phyloP scores from a whole-genome alignment of 345 rosid genomes.

The Cardamine chenopodiifolia region DNA sequence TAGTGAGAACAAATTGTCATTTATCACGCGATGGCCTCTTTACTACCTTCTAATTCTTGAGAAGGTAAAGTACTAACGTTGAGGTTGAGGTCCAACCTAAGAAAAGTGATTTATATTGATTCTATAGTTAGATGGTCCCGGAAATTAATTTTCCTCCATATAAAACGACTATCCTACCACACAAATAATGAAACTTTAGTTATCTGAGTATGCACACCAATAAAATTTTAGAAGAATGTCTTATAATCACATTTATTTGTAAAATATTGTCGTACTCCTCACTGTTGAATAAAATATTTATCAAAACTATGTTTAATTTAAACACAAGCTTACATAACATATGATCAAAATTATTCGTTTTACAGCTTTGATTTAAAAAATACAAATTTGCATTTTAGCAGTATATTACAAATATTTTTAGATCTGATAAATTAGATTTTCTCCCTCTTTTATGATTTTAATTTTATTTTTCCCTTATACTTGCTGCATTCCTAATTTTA shows the following conservation, averaged over 20 bases:
- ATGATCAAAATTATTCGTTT: too few relatives aligned
- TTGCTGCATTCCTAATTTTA: not conserved
- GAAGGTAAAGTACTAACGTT: not conserved
- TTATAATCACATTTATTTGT: not conserved
- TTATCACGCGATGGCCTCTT: not conserved
- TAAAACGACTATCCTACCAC: not conserved
- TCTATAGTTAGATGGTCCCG: not conserved
- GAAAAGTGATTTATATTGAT: too few relatives aligned
- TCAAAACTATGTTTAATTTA: not conserved
- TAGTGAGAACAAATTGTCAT: not conserved
- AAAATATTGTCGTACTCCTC: not conserved
- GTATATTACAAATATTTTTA: too few relatives aligned
- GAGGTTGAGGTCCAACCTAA: slow-evolving; percentile 21
- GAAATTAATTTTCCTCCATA: not conserved
- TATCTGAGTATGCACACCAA: not conserved
- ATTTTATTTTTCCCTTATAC: not conserved
- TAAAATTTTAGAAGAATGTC: not conserved
- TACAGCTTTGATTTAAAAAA: too few relatives aligned
- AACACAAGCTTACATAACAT: not conserved
- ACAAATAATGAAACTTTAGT: not conserved
- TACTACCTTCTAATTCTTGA: not conserved
- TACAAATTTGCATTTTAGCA: too few relatives aligned
- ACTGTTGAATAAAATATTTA: not conserved
- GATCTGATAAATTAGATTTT: too few relatives aligned
- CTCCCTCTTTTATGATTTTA: too few relatives aligned